phyloP scores from a whole-genome alignment of 1,284 basidiomycete species.

The Ceratobasidium sp. region DNA sequence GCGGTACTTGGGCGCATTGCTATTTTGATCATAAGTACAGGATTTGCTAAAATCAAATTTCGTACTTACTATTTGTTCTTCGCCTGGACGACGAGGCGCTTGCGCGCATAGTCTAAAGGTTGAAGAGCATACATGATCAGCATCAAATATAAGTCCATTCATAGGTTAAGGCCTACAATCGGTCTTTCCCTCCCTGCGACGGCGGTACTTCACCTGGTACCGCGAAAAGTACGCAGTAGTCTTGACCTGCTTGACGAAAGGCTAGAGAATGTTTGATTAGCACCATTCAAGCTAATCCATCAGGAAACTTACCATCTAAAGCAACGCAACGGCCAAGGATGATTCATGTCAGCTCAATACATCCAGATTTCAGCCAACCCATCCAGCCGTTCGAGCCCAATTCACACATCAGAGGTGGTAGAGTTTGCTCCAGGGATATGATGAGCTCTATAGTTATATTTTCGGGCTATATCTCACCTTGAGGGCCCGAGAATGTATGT shows the following conservation, averaged over 20 bases:
- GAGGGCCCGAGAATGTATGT: slow-evolving; percentile 54
- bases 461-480: slow-evolving; percentile 65
- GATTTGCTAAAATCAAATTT: slow-evolving; percentile 2
- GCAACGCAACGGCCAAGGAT: slow-evolving; percentile 20
- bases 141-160: neutral
- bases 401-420: neutral
- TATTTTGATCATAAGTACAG: slow-evolving; percentile 48
- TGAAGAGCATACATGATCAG: slow-evolving; percentile 1
- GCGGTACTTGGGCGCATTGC: slow-evolving; percentile 97
- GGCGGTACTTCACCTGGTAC: slow-evolving; percentile 97
- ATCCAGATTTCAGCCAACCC: slow-evolving; percentile 39
- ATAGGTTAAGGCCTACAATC: slow-evolving; percentile 76
- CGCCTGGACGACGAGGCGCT: slow-evolving; percentile 95
- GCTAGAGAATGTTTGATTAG: slow-evolving; percentile 57
- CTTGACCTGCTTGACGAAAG: slow-evolving; percentile 90
- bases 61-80: slow-evolving; percentile 96
- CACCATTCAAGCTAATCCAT: too few relatives aligned
- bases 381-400: slow-evolving; percentile 44
- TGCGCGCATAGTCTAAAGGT: slow-evolving; percentile 90
- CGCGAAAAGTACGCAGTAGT: slow-evolving; percentile 95
- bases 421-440: too few relatives aligned
- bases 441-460: neutral
- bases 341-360: slow-evolving; percentile 44
- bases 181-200: slow-evolving; percentile 97
- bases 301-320: slow-evolving; percentile 46